Evolutionary conservation across 768 basidiomycete species (phyloP), one percentile per base, ranked within the genome.

Genomic region (Hericium erinaceus): DNA sequence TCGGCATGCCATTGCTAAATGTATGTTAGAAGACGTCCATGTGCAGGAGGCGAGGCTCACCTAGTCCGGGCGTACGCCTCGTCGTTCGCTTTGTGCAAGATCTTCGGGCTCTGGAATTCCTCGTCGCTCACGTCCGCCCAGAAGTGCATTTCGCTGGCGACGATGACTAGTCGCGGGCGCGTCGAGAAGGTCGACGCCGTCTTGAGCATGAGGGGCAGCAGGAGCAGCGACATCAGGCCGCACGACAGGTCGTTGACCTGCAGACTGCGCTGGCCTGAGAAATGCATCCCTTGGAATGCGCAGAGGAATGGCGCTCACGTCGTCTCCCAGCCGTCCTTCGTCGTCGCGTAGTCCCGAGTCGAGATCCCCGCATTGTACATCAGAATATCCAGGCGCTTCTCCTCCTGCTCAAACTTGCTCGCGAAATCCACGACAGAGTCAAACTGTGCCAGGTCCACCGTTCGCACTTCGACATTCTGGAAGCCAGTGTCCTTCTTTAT

Each of bases 181-280:
- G 41, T 10, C 12, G 20, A 9, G 2, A 46, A 22, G 0, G 79
- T 75, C 24, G 70, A 63, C 0, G 73, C 41, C 67, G 81, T 69
- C 6, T 60, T 61, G 44, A 46, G 13, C 44, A 46, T 9, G 44
- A n/a, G 44, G 0, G 81, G 80, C 0, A 80, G 67, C 0, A 81
- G 67, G 6, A 72, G 69, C 4, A 81, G 58, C 0, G 71, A 65
- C 3, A 80, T 68, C 0, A 80, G 66, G 7, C 72, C 67, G 9
- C 69, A 71, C 0, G 76, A 67, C 11, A 83, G 64, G 60, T 72
- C 60, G 60, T 81, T 80, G 46, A 77, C 72, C 58, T 81, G 79
- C 0, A 80, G 55, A 5, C 79, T 82, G 39, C 16, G 48, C 33
- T 2, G n/a, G 15, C n/a, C 15, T 22, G 2, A 28, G 12, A 10